Evolutionary conservation across 345 rosid genomes (phyloP).

Genomic region (Schrenkiella parvula): DNA sequence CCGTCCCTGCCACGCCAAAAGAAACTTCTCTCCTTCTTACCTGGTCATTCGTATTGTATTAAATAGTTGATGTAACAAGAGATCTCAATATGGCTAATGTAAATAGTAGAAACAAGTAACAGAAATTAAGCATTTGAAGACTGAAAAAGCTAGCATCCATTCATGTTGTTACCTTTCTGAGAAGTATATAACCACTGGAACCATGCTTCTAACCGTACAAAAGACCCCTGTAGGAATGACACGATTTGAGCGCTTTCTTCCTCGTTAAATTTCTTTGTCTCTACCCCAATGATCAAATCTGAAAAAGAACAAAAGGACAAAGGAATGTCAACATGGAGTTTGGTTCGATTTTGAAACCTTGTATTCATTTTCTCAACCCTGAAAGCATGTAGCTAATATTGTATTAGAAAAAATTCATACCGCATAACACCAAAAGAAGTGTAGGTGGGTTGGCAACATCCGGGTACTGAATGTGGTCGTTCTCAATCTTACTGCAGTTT

Average conservation of each 20-base stretch:
- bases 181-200: slow-evolving; percentile 81
- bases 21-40: slow-evolving; percentile 62
- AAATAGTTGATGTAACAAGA: neutral
- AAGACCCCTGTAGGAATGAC: slow-evolving; percentile 62
- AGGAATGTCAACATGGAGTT: neutral
- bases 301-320: neutral
- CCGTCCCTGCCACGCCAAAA: slow-evolving; percentile 93
- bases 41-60: slow-evolving; percentile 29
- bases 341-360: neutral
- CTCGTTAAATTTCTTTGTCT: slow-evolving; percentile 47
- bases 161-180: slow-evolving; percentile 53
- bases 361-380: no score
- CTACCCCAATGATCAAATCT: slow-evolving; percentile 61
- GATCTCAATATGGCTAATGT: neutral
- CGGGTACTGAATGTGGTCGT: slow-evolving; percentile 61
- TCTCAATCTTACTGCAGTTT: slow-evolving; percentile 69
- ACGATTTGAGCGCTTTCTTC: slow-evolving; percentile 52
- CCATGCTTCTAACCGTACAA: slow-evolving; percentile 80
- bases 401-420: slow-evolving; percentile 27
- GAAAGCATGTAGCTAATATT: no score
- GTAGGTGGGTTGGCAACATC: slow-evolving; percentile 90
- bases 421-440: slow-evolving; percentile 67
- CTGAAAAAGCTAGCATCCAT: neutral
- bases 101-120: neutral
- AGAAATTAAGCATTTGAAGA: neutral